Evolutionary conservation across 306 rosid species (phyloP).

Genomic region (Fragaria iinumae): DNA sequence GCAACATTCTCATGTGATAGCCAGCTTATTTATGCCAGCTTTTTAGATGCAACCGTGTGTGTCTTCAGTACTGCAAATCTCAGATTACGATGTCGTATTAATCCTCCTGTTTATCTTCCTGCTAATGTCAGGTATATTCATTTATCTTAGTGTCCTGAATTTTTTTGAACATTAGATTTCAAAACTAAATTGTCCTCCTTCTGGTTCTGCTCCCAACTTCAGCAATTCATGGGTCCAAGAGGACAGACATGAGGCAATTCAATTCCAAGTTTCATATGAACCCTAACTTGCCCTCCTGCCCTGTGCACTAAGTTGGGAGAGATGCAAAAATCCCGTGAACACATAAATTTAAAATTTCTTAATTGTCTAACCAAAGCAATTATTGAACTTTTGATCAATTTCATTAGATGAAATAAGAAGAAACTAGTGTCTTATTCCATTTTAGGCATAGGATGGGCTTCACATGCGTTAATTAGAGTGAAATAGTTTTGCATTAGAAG

Average conservation of each 20-base stretch:
- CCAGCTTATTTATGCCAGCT: constrained; percentile 87
- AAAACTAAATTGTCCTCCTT: neutral
- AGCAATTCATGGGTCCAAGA: neutral
- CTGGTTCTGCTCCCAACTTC: neutral
- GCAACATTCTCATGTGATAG: constrained; percentile 98
- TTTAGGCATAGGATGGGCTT: neutral
- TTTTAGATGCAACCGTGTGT: constrained; percentile 74
- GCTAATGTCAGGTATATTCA: constrained; percentile 66
- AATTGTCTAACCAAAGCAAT: neutral
- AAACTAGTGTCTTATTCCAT: neutral
- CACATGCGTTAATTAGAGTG: neutral
- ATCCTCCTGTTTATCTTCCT: constrained; percentile 79
- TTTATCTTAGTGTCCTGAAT: neutral
- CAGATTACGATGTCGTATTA: constrained; percentile 81
- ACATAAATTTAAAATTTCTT: neutral
- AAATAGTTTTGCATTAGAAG: neutral
- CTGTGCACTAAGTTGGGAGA: neutral
- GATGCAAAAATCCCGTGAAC: neutral
- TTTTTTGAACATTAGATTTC: neutral
- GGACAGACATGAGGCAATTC: neutral
- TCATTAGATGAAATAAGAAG: neutral
- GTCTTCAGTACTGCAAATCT: constrained; percentile 78
- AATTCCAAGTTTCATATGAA: neutral
- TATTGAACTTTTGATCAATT: neutral
- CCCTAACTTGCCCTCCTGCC: neutral